Percentiles rank a stretch among this genome's conserved stretches.
phyloP scores from a whole-genome alignment of 257 asterid genomes.

The Primulina huaijiensis region DNA sequence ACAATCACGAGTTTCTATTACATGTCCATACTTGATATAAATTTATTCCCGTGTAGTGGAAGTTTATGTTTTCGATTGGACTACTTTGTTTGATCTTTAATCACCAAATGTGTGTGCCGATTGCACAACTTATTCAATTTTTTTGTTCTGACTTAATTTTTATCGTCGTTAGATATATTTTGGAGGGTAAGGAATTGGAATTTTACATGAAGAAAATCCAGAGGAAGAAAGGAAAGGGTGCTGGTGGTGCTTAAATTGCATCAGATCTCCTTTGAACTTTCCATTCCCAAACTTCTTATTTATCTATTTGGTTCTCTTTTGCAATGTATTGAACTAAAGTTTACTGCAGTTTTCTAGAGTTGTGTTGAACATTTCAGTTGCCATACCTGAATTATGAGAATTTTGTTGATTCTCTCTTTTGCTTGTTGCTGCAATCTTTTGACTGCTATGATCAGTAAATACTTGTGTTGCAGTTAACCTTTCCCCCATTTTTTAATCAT shows the following conservation, averaged over 20 bases:
- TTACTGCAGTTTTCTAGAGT: not conserved
- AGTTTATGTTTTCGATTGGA: not conserved
- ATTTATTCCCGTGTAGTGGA: not conserved
- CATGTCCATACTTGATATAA: not conserved
- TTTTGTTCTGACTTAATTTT: not conserved
- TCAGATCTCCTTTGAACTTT: not conserved
- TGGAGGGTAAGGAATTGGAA: constrained; percentile 62
- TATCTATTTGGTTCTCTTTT: constrained; percentile 6
- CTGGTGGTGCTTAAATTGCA: constrained; percentile 36
- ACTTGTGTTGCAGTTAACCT: not conserved
- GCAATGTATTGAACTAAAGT: constrained; percentile 17
- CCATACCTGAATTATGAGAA: constrained; percentile 12
- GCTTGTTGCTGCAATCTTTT: not conserved
- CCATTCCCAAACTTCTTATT: not conserved
- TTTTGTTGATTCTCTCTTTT: not conserved
- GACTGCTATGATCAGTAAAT: not conserved
- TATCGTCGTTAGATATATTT: constrained; percentile 37
- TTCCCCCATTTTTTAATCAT: not conserved
- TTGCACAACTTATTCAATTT: not conserved
- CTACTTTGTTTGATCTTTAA: too few species aligned
- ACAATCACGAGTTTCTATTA: too few species aligned
- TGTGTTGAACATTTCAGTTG: constrained; percentile 11
- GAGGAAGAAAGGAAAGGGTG: constrained; percentile 61
- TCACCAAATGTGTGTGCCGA: not conserved
- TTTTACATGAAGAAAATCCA: constrained; percentile 57